A percentile compares a stretch with the other conserved stretches of the same genome.
Evolutionary conservation across 352 stramenopile genomes (phyloP).

Genomic region (Phytophthora rubi): DNA sequence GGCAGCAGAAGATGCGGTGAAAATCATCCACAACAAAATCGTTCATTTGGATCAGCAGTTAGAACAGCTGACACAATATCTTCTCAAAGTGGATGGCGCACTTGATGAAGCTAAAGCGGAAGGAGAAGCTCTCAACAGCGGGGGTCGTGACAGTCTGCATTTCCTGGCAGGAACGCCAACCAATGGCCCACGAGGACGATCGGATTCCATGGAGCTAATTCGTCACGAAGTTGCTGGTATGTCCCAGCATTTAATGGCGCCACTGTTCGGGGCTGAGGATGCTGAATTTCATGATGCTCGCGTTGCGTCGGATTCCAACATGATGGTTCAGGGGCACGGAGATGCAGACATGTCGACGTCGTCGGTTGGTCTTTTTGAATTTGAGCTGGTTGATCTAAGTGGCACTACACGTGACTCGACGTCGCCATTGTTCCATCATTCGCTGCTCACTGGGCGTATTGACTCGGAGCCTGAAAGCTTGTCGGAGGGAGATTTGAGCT

Average conservation of each 20-base stretch:
- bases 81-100: slow-evolving; percentile 76
- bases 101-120: slow-evolving; percentile 75
- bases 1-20: slow-evolving; percentile 79
- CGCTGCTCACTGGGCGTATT: slow-evolving; percentile 76
- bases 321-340: slow-evolving; percentile 17
- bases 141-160: slow-evolving; percentile 65
- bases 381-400: slow-evolving; percentile 86
- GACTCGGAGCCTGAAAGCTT: slow-evolving; percentile 78
- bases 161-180: slow-evolving; percentile 48
- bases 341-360: slow-evolving; percentile 68
- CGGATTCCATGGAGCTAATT: slow-evolving; percentile 65
- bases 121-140: slow-evolving; percentile 50
- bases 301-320: slow-evolving; percentile 45
- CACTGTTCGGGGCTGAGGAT: slow-evolving; percentile 82
- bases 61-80: slow-evolving; percentile 63
- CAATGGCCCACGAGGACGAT: slow-evolving; percentile 34
- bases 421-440: slow-evolving; percentile 81
- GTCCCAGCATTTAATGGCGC: slow-evolving; percentile 78
- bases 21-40: slow-evolving; percentile 86
- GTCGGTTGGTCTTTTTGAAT: slow-evolving; percentile 76
- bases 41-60: slow-evolving; percentile 77
- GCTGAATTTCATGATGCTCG: slow-evolving; percentile 87
- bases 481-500: slow-evolving; percentile 64
- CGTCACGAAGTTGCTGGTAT: slow-evolving; percentile 66
- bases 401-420: slow-evolving; percentile 61